These are phyloP conservation scores for Coemansia sp. DNA, from an alignment of 192 early-diverging fungal genomes.

Conservation along the genomic window DNA sequence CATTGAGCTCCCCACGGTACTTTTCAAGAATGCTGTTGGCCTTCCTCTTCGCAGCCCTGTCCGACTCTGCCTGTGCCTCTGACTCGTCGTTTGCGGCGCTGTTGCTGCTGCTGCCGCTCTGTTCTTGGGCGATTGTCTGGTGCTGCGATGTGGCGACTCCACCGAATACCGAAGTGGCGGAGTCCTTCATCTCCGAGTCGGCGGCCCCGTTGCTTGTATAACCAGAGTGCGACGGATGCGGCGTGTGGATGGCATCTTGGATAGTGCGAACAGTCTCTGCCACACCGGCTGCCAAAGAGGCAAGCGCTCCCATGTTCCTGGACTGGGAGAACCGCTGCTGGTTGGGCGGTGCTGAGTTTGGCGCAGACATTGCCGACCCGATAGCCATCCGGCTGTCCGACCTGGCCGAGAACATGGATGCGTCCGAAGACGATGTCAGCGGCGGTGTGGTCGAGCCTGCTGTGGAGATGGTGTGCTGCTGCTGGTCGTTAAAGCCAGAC, in stretches of 20 bases:
- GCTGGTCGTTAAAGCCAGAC: not conserved
- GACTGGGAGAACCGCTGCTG: conserved; percentile 1
- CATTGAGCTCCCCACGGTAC: conserved; percentile 46
- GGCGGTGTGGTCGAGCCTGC: not conserved
- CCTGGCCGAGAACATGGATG: not conserved
- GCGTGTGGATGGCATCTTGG: conserved; percentile 1
- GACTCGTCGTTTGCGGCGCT: not conserved
- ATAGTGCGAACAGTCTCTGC: conserved; percentile 1
- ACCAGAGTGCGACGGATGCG: not conserved
- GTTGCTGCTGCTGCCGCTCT: not conserved
- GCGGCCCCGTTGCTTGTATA: not conserved
- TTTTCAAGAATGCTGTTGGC: conserved; percentile 38
- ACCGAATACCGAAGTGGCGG: not conserved
- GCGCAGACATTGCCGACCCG: not conserved
- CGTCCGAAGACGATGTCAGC: conserved; percentile 3
- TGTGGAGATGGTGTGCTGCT: not conserved
- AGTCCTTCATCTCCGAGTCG: not conserved
- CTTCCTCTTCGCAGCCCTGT: not conserved
- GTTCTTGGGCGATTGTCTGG: not conserved
- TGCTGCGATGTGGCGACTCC: not conserved
- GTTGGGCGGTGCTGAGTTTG: not conserved
- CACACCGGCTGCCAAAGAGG: not conserved
- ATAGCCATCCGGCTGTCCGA: not conserved
- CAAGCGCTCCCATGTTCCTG: not conserved
- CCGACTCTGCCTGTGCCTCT: not conserved